These are phyloP conservation scores for Coelastrella sp. DNA, from an alignment of 139 green algal genomes.

Conservation along the genomic window DNA sequence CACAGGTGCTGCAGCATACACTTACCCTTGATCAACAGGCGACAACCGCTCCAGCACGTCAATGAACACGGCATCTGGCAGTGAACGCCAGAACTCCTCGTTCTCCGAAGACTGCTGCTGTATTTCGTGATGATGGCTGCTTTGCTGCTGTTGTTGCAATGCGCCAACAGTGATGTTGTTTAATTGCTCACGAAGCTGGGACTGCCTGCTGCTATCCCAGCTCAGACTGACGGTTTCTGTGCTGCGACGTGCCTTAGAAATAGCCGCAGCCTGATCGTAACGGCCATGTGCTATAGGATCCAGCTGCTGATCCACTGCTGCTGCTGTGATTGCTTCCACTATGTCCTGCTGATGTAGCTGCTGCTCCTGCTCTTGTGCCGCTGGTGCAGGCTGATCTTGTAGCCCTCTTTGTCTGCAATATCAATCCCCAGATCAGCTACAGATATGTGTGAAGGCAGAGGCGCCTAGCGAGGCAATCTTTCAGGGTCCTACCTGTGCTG, in stretches of 20 bases:
- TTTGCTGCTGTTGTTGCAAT: background rate
- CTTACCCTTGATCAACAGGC: constrained; percentile 13
- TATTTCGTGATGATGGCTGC: background rate
- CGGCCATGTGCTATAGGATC: background rate
- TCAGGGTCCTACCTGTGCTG: background rate
- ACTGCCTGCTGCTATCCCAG: background rate
- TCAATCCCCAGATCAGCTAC: background rate
- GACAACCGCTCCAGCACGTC: background rate
- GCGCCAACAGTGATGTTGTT: constrained; percentile 55
- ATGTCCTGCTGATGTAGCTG: constrained; percentile 5
- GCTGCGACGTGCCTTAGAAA: background rate
- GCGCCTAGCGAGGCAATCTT: background rate
- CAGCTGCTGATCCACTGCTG: background rate
- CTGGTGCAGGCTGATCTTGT: background rate
- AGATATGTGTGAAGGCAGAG: background rate
- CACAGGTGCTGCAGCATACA: background rate
- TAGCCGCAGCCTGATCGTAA: background rate
- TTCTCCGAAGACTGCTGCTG: constrained; percentile 8
- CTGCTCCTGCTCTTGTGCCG: background rate
- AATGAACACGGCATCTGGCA: constrained; percentile 42
- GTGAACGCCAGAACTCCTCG: constrained; percentile 9
- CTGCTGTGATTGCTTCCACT: background rate
- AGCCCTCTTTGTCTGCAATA: background rate
- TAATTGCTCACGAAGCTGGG: background rate
- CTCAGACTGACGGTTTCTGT: background rate